Base-by-base conservation (phyloP, 495 filamentous ascomycete genomes). In the Aspergillus bridgeri region DNA sequence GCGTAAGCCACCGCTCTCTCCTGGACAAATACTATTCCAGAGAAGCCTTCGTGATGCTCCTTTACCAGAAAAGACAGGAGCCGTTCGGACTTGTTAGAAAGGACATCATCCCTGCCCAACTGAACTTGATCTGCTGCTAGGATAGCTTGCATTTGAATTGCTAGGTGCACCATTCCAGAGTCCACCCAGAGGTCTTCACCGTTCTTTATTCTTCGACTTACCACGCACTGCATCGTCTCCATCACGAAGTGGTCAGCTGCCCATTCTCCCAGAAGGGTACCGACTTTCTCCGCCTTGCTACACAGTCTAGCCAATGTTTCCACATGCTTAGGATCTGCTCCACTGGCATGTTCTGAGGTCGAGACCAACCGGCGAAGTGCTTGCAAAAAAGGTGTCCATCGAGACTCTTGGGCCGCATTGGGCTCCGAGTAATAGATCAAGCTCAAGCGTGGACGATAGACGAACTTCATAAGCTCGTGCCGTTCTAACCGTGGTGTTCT, bases 11-110 rank as follows among this genome's bases (percentile, higher is more conserved):
- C 18, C 11, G 56, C 42, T 22, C 49, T 42, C 20, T 53, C 21
- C n/a, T 19, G 17, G 42, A 59, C 56, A 42, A 59, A 59, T 1
- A 59, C 42, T 6, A 59, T 42, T 13, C 49, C 56, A 23, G 42
- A 47, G n/a, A 59, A 53, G n/a, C 48, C 56, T 7, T 42, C 19
- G 33, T 29, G 24, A n/a, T 46, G 25, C 21, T 15, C 22, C n/a
- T 45, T 38, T 8, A 46, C 23, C 23, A 58, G 49, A 19, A 27
- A 23, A 3, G 47, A 19, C 21, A 59, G 17, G 0, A 59, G 50
- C 5, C 43, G 23, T 8, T 21, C 25, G 25, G 19, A 23, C 56
- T 47, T 42, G 25, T 59, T 6, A 42, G 56, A 6, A 50, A 59
- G 38, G 25, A 59, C 17, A 53, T 53, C 56, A 19, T 47, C 42